A percentile compares a stretch with the other conserved stretches of the same genome.
phyloP scores from a whole-genome alignment of 2,329 filamentous ascomycete species.

The Venturia asperata region DNA sequence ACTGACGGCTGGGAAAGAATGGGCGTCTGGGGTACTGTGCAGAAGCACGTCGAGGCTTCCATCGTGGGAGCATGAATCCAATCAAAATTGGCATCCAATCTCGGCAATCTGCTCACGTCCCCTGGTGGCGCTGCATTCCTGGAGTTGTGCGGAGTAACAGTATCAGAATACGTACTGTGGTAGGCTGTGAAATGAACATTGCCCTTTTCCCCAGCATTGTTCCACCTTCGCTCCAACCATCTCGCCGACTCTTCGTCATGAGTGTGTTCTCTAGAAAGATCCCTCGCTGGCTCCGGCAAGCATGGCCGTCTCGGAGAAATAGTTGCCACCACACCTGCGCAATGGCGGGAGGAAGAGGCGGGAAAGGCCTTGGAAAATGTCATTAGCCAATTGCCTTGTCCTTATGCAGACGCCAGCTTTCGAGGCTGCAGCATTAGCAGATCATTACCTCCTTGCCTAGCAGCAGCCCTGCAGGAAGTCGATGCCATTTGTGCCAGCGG shows the following conservation, averaged over 20 bases:
- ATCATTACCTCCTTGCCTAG: slow-evolving; percentile 1
- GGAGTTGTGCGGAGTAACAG: slow-evolving; percentile 10
- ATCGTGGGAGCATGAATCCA: not conserved
- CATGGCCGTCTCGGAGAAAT: not conserved
- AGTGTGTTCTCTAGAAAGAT: not conserved
- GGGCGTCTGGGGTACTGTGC: not conserved
- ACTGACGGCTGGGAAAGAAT: not conserved
- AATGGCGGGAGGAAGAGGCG: not conserved
- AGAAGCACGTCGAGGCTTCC: not conserved
- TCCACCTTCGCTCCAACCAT: not conserved
- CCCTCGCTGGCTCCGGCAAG: not conserved
- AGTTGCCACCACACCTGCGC: slow-evolving; percentile 5
- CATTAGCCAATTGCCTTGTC: not conserved
- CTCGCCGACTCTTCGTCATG: not conserved
- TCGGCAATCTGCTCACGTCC: slow-evolving; percentile 6
- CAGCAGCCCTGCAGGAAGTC: slow-evolving; percentile 1
- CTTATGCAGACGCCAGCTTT: not conserved
- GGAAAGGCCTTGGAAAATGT: not conserved
- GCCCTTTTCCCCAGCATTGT: not conserved
- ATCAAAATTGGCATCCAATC: not conserved
- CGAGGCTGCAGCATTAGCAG: not conserved
- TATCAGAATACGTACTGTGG: slow-evolving; percentile 1
- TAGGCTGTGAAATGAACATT: not conserved
- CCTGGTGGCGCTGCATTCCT: slow-evolving; percentile 8
- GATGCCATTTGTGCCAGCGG: slow-evolving; percentile 1